Evolutionary conservation across 495 filamentous ascomycete genomes (phyloP).

Genomic region (Sordaria brevicollis): DNA sequence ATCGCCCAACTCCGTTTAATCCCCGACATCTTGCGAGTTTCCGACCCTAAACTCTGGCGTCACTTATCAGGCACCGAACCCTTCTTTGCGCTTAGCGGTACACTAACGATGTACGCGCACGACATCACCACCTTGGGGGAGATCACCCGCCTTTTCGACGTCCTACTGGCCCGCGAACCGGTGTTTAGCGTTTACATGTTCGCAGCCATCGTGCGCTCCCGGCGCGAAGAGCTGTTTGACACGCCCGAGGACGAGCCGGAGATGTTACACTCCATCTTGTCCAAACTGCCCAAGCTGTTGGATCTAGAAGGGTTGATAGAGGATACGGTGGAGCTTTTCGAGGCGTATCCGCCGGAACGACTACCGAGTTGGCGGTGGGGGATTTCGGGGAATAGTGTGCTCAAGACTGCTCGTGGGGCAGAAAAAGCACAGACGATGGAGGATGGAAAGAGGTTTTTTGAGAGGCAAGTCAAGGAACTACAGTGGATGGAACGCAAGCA

Average conservation of each 20-base stretch:
- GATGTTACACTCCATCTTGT: conserved; percentile 83
- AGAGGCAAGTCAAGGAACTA: conserved; percentile 58
- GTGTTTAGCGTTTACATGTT: conserved; percentile 85
- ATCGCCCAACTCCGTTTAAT: conserved; percentile 75
- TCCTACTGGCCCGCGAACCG: conserved; percentile 73
- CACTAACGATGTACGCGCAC: conserved; percentile 90
- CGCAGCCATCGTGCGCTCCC: conserved; percentile 71
- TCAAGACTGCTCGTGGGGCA: conserved; percentile 64
- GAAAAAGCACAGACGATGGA: neutral
- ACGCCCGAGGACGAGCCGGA: conserved; percentile 79
- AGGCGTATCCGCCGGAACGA: conserved; percentile 59
- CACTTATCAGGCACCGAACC: conserved; percentile 73
- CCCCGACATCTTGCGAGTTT: conserved; percentile 62
- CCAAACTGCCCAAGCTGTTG: conserved; percentile 76
- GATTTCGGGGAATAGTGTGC: conserved; percentile 64
- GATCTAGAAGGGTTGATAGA: conserved; percentile 70
- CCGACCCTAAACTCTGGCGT: conserved; percentile 53
- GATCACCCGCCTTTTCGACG: conserved; percentile 86
- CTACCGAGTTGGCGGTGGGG: conserved; percentile 55
- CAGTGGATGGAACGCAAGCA: conserved; percentile 48
- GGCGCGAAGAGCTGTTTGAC: conserved; percentile 71
- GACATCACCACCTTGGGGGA: conserved; percentile 83
- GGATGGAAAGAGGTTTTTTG: conserved; percentile 40
- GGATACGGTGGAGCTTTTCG: conserved; percentile 51
- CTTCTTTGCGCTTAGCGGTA: conserved; percentile 85